Conservation (phyloP, 352 stramenopile species). For the Pythium myriotylum region DNA sequence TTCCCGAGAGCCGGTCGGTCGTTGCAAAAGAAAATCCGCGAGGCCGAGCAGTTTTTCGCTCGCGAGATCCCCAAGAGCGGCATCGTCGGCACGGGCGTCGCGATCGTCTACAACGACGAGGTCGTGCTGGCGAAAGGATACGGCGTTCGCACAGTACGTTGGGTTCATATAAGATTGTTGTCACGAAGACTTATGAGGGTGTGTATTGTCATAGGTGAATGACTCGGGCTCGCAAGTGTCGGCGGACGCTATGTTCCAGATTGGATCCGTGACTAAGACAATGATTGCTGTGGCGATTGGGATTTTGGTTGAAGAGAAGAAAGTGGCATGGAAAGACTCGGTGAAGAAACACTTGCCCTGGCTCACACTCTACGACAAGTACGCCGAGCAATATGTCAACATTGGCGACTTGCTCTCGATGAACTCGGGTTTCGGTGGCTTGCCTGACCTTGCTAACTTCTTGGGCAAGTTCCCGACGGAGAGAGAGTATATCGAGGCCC, state of each 20-base stretch:
- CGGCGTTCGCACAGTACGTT: constrained; percentile 6
- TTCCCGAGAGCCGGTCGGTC: constrained; percentile 40
- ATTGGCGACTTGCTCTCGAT: constrained; percentile 56
- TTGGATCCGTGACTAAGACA: constrained; percentile 68
- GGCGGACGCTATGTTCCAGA: constrained; percentile 55
- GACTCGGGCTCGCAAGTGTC: constrained; percentile 40
- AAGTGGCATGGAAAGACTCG: constrained; percentile 47
- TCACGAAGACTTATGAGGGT: no score
- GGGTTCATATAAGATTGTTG: neutral
- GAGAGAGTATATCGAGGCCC: constrained; percentile 34
- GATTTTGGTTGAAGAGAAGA: constrained; percentile 51
- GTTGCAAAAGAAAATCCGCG: constrained; percentile 41
- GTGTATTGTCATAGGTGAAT: constrained; percentile 35
- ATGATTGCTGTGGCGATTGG: constrained; percentile 46
- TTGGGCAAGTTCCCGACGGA: constrained; percentile 47
- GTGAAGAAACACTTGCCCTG: constrained; percentile 59
- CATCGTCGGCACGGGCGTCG: constrained; percentile 44
- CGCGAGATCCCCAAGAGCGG: constrained; percentile 38
- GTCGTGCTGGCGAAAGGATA: constrained; percentile 26
- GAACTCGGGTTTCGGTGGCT: constrained; percentile 54
- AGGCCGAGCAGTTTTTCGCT: constrained; percentile 46
- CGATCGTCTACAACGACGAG: constrained; percentile 58
- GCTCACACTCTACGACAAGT: constrained; percentile 58
- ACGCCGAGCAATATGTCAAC: constrained; percentile 51
- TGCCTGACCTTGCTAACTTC: constrained; percentile 36